phyloP scores from a whole-genome alignment of 768 basidiomycete genomes.

The Auricularia cornea region DNA sequence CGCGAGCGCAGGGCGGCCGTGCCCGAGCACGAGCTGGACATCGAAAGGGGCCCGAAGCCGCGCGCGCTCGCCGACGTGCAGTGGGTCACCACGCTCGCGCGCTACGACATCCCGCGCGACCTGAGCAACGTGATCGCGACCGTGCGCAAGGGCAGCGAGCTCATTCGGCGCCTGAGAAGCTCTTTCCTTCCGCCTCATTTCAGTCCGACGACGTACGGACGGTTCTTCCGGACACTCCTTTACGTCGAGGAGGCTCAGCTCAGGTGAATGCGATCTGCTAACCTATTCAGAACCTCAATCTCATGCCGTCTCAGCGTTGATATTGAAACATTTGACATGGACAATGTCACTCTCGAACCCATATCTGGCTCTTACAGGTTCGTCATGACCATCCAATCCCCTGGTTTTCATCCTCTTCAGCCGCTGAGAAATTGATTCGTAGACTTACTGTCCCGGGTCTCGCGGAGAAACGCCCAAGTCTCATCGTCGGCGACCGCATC shows the following conservation, averaged over 20 bases:
- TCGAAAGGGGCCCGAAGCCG: constrained; percentile 33
- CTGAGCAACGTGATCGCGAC: constrained; percentile 24
- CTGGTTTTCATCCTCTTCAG: neutral
- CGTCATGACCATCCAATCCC: neutral
- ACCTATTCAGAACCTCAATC: constrained; percentile 1
- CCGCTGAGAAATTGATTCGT: neutral
- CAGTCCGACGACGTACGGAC: constrained; percentile 31
- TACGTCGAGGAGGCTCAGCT: constrained; percentile 36
- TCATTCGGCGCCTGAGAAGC: constrained; percentile 18
- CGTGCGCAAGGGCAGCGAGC: constrained; percentile 12
- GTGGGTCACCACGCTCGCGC: constrained; percentile 34
- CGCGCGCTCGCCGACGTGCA: constrained; percentile 34
- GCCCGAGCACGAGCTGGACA: constrained; percentile 12
- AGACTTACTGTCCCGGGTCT: constrained; percentile 42
- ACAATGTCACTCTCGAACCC: constrained; percentile 8
- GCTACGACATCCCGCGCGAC: constrained; percentile 30
- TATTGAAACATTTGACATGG: constrained; percentile 27
- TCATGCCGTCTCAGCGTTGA: constrained; percentile 9
- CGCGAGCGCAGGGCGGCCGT: constrained; percentile 9
- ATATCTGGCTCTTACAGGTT: constrained; percentile 9
- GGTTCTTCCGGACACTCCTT: constrained; percentile 38
- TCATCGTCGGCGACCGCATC: constrained; percentile 41
- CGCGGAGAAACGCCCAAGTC: constrained; percentile 49
- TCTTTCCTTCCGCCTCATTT: constrained; percentile 30
- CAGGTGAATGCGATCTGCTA: neutral